These are phyloP conservation scores for Rhododendron mucronatum DNA, from an alignment of 148 eudicot genomes.

Conservation along the genomic window DNA sequence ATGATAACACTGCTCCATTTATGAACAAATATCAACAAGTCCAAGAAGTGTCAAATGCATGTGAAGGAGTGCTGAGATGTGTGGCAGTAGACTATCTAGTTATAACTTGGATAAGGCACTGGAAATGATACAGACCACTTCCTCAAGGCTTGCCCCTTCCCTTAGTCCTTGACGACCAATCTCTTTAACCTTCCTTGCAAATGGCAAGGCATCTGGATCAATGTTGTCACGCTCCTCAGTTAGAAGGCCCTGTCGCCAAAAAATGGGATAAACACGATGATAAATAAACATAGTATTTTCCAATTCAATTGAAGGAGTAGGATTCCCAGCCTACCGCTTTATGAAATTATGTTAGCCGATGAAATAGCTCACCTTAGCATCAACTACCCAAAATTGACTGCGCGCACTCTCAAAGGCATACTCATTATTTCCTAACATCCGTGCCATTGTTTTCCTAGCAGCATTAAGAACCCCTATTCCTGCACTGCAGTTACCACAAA, in stretches of 20 bases:
- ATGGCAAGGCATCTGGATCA: constrained; percentile 80
- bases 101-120: not conserved
- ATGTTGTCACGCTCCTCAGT: constrained; percentile 81
- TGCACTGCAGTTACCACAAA: constrained; percentile 56
- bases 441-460: constrained; percentile 97
- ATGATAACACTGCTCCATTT: not conserved
- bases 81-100: not conserved
- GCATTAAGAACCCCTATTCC: constrained; percentile 98
- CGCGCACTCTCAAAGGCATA: constrained; percentile 90
- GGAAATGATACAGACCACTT: constrained; percentile 62
- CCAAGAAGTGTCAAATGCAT: not conserved
- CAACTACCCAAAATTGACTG: constrained; percentile 97
- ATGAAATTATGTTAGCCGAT: not conserved
- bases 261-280: not conserved
- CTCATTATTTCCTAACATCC: constrained; percentile 88
- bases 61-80: not conserved
- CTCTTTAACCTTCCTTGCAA: constrained; percentile 84
- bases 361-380: constrained; percentile 67
- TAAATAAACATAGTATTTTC: not conserved
- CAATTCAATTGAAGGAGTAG: not conserved
- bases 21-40: not conserved
- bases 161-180: constrained; percentile 73
- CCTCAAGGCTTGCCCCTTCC: constrained; percentile 87
- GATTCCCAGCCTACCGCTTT: constrained; percentile 2
- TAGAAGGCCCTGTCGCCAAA: constrained; percentile 55